Evolutionary conservation across 306 rosid species (phyloP).

Genomic region (Acacia acuminata): DNA sequence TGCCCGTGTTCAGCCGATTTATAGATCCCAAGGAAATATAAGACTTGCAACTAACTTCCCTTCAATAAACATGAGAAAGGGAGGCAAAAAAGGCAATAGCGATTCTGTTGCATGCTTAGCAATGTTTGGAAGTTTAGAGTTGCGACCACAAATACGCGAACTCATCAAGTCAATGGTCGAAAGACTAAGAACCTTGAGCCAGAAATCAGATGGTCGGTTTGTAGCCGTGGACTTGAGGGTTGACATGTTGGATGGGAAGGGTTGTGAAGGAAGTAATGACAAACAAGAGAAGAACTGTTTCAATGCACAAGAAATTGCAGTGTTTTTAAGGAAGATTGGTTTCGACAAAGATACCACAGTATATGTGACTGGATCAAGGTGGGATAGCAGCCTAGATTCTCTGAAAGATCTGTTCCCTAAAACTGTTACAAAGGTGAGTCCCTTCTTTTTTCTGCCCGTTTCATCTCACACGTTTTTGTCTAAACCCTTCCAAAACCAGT

Average conservation of each 20-base stretch:
- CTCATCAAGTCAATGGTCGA: slow-evolving; percentile 68
- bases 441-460: background rate
- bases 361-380: slow-evolving; percentile 75
- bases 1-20: slow-evolving; percentile 66
- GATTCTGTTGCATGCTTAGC: slow-evolving; percentile 80
- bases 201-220: slow-evolving; percentile 71
- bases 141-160: slow-evolving; percentile 70
- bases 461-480: background rate
- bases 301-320: slow-evolving; percentile 63
- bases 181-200: slow-evolving; percentile 72
- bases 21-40: slow-evolving; percentile 55
- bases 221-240: slow-evolving; percentile 79
- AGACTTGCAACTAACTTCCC: slow-evolving; percentile 83
- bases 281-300: slow-evolving; percentile 62
- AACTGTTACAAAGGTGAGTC: slow-evolving; percentile 69
- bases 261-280: slow-evolving; percentile 58
- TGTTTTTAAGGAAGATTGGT: slow-evolving; percentile 68
- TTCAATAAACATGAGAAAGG: slow-evolving; percentile 75
- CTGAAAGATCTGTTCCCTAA: slow-evolving; percentile 78
- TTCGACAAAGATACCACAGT: slow-evolving; percentile 71
- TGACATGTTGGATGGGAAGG: slow-evolving; percentile 66
- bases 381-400: slow-evolving; percentile 73
- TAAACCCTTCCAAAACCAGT: background rate
- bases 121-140: slow-evolving; percentile 78
- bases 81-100: slow-evolving; percentile 42